These are phyloP conservation scores for Scheffersomyces spartinae DNA, from an alignment of 805 yeast genomes.

Conservation along the genomic window DNA sequence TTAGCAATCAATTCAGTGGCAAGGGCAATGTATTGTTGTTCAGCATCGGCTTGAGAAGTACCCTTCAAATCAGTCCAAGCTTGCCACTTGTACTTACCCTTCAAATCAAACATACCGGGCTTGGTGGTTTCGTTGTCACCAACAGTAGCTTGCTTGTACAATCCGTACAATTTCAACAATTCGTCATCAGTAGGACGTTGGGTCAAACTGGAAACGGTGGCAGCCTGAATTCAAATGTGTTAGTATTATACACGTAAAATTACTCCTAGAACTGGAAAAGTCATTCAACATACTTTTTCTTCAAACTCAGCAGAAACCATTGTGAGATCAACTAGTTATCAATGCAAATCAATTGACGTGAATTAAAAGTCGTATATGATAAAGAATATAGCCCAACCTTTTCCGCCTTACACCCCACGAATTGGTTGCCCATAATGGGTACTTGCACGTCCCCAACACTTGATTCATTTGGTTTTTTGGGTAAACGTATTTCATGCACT, in stretches of 20 bases:
- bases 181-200: constrained; percentile 81
- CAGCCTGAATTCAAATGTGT: constrained; percentile 48
- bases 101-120: constrained; percentile 88
- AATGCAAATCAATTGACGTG: too few species aligned
- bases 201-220: constrained; percentile 63
- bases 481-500: too few species aligned
- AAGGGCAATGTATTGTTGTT: constrained; percentile 59
- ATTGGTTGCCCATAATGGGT: too few species aligned
- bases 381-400: too few species aligned
- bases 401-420: too few species aligned
- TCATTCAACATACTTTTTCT: too few species aligned
- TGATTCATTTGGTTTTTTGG: too few species aligned
- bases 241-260: constrained; percentile 2
- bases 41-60: constrained; percentile 81
- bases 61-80: constrained; percentile 90
- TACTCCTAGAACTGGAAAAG: too few species aligned
- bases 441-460: too few species aligned
- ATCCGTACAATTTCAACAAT: constrained; percentile 74
- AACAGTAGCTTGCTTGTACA: constrained; percentile 93
- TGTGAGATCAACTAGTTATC: too few species aligned
- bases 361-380: too few species aligned
- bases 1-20: constrained; percentile 51
- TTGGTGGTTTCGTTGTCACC: constrained; percentile 85
- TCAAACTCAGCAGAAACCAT: too few species aligned
- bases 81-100: constrained; percentile 97